Conservation (phyloP, 2,329 filamentous ascomycete species). For the Teratosphaeria epicoccoides region DNA sequence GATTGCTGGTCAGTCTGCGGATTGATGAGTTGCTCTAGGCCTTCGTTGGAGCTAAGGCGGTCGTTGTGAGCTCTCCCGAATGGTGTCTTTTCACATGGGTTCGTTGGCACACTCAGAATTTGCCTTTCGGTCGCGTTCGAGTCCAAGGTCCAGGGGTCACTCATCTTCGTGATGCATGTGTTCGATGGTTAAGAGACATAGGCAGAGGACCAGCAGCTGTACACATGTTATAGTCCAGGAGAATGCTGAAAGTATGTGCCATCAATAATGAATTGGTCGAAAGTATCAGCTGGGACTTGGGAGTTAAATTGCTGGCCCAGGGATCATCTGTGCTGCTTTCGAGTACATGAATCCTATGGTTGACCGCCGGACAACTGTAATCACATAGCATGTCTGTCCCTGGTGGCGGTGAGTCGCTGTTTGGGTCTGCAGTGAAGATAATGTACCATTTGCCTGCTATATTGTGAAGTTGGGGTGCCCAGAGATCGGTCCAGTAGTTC, state of each 20-base stretch:
- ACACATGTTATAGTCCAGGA: conserved; percentile 31
- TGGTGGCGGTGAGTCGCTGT: conserved; percentile 35
- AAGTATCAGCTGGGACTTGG: conserved; percentile 41
- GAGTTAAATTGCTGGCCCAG: conserved; percentile 35
- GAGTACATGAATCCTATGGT: conserved; percentile 43
- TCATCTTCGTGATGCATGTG: conserved; percentile 42
- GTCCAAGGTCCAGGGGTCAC: conserved; percentile 38
- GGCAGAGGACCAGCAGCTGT: conserved; percentile 32
- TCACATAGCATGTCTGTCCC: conserved; percentile 39
- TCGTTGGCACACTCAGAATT: conserved; percentile 37
- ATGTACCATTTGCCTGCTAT: conserved; percentile 40
- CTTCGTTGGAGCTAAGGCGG: conserved; percentile 41
- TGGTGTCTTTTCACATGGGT: conserved; percentile 43
- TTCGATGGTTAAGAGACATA: conserved; percentile 43
- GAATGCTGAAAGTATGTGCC: conserved; percentile 42
- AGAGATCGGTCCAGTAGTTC: conserved; percentile 39
- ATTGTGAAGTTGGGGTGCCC: conserved; percentile 38
- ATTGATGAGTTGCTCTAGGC: conserved; percentile 40
- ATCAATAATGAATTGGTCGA: conserved; percentile 44
- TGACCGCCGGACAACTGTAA: conserved; percentile 39
- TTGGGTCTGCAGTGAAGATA: conserved; percentile 43
- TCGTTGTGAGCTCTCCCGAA: conserved; percentile 36
- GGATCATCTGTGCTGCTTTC: conserved; percentile 34
- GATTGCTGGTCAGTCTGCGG: conserved; percentile 38
- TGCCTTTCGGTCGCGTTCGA: conserved; percentile 37